Conservation (phyloP, 2,329 filamentous ascomycete genomes). For the Stemphylium vesicarium region DNA sequence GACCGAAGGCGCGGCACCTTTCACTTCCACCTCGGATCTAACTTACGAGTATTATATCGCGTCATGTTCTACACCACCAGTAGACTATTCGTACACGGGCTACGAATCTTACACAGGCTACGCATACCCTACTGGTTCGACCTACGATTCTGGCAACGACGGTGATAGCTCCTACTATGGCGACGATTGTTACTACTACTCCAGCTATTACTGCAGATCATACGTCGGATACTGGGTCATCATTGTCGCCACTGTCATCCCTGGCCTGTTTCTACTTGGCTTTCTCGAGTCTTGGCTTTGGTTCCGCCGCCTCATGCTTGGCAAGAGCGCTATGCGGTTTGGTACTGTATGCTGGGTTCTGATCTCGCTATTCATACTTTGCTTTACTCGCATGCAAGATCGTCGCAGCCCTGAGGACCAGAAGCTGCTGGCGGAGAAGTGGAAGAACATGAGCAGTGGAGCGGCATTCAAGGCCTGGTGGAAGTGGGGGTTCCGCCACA, state of each 20-base stretch:
- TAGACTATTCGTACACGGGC: background rate
- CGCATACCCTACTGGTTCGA: slow-evolving; percentile 9
- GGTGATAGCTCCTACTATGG: slow-evolving; percentile 4
- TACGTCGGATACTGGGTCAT: slow-evolving; percentile 35
- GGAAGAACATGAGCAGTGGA: slow-evolving; percentile 35
- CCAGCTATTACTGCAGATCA: slow-evolving; percentile 12
- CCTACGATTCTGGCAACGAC: background rate
- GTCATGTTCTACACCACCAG: slow-evolving; percentile 28
- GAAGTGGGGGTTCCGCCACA: slow-evolving; percentile 40
- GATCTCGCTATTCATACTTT: slow-evolving; percentile 38
- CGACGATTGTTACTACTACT: slow-evolving; percentile 17
- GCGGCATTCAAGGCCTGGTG: slow-evolving; percentile 43
- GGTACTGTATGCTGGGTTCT: slow-evolving; percentile 43
- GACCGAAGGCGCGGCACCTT: slow-evolving; percentile 32
- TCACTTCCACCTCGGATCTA: slow-evolving; percentile 24
- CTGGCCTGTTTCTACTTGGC: slow-evolving; percentile 40
- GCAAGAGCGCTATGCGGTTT: slow-evolving; percentile 37
- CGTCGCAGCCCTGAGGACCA: slow-evolving; percentile 40
- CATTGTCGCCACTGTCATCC: slow-evolving; percentile 35
- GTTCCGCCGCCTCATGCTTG: slow-evolving; percentile 46
- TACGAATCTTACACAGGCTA: background rate
- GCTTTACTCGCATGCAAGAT: slow-evolving; percentile 43
- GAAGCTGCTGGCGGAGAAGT: slow-evolving; percentile 36
- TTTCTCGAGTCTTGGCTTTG: slow-evolving; percentile 43
- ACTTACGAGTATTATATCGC: slow-evolving; percentile 37